A percentile compares a stretch with the other conserved stretches of the same genome.
Evolutionary conservation across 1,139 yeast species (phyloP).

Genomic region (Barnettozyma hawaiiensis): DNA sequence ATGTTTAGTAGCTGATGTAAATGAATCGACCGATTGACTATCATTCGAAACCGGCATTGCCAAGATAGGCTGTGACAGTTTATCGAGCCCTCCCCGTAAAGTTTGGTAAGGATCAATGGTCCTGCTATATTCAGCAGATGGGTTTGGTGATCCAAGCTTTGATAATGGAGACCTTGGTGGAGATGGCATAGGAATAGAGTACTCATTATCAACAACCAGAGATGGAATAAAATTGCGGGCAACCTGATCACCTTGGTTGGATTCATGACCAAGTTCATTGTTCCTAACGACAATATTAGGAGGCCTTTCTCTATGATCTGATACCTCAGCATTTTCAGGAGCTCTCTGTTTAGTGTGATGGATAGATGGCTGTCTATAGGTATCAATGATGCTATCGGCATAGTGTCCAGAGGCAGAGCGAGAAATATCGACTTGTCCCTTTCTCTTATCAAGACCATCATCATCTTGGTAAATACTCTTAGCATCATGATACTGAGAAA

Average conservation of each 20-base stretch:
- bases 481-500: neutral
- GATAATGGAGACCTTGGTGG: slow-evolving; percentile 19
- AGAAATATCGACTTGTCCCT: neutral
- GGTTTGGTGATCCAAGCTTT: slow-evolving; percentile 4
- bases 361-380: slow-evolving; percentile 17
- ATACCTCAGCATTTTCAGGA: neutral
- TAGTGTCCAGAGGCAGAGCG: slow-evolving; percentile 14
- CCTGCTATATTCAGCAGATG: neutral
- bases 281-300: neutral
- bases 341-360: slow-evolving; percentile 10
- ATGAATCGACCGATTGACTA: neutral
- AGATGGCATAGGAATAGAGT: slow-evolving; percentile 18
- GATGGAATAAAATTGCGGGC: slow-evolving; percentile 21
- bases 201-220: slow-evolving; percentile 8
- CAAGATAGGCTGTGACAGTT: slow-evolving; percentile 6
- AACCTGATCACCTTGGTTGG: slow-evolving; percentile 3
- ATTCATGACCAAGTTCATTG: neutral
- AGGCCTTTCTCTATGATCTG: neutral
- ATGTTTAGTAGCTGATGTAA: neutral
- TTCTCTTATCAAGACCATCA: neutral
- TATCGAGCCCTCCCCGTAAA: neutral
- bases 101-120: neutral
- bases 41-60: neutral
- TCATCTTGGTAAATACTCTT: neutral
- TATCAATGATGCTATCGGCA: slow-evolving; percentile 24